Conservation (phyloP, 2,329 filamentous ascomycete species). For the Penicillium italicum region DNA sequence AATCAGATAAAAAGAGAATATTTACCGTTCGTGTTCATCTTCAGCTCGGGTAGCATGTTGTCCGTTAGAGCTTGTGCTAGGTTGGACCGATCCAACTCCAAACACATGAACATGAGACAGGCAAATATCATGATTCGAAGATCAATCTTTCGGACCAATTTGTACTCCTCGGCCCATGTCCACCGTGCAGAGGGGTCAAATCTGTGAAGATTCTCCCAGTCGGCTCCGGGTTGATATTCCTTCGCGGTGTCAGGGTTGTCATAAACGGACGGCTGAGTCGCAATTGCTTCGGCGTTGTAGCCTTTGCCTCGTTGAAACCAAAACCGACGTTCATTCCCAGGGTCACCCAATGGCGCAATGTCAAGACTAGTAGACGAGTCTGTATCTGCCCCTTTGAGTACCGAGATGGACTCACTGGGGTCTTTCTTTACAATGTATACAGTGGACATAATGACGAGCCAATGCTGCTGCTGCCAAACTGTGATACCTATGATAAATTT, state of each 20-base stretch:
- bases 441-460: not conserved
- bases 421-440: slow-evolving; percentile 4
- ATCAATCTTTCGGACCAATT: slow-evolving; percentile 19
- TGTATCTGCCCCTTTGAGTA: not conserved
- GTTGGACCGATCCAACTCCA: slow-evolving; percentile 59
- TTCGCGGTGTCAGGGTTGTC: slow-evolving; percentile 44
- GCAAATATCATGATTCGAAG: slow-evolving; percentile 23
- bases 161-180: slow-evolving; percentile 23
- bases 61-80: slow-evolving; percentile 56
- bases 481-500: too few relatives aligned
- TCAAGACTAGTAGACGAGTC: slow-evolving; percentile 4
- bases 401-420: not conserved
- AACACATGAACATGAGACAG: slow-evolving; percentile 58
- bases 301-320: slow-evolving; percentile 28
- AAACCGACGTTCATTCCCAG: slow-evolving; percentile 23
- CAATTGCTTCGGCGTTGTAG: slow-evolving; percentile 29
- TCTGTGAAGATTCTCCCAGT: slow-evolving; percentile 39
- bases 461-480: not conserved
- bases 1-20: slow-evolving; percentile 4
- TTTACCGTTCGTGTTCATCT: slow-evolving; percentile 29
- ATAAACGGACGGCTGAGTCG: slow-evolving; percentile 47
- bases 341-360: slow-evolving; percentile 13
- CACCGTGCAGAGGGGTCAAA: slow-evolving; percentile 28
- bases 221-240: slow-evolving; percentile 27
- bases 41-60: slow-evolving; percentile 48